Evolutionary conservation across 2,329 filamentous ascomycete species (phyloP).

Genomic region (Shiraia sp.): DNA sequence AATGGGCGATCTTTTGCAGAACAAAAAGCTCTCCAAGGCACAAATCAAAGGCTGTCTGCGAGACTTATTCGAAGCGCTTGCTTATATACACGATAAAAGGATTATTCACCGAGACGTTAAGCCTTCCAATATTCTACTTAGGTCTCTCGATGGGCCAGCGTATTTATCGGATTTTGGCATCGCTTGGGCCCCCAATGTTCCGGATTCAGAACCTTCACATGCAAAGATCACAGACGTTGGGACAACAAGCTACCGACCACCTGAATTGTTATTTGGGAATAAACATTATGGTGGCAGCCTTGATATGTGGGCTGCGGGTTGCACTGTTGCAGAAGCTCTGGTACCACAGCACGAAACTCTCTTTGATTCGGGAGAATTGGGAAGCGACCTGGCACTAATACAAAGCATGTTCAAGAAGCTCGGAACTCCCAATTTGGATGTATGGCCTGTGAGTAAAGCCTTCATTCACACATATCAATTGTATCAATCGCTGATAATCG

Average conservation of each 20-base stretch:
- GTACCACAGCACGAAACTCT: constrained; percentile 61
- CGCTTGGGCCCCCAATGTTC: constrained; percentile 70
- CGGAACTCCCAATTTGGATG: constrained; percentile 78
- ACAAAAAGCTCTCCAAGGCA: constrained; percentile 42
- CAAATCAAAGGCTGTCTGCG: constrained; percentile 58
- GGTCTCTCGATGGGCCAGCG: constrained; percentile 69
- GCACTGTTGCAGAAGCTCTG: constrained; percentile 78
- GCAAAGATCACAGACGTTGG: constrained; percentile 90
- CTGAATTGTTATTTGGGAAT: constrained; percentile 87
- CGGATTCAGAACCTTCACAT: constrained; percentile 63
- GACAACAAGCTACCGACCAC: constrained; percentile 86
- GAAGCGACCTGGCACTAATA: constrained; percentile 88
- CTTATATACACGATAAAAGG: constrained; percentile 69
- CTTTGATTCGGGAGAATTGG: constrained; percentile 87
- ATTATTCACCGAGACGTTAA: constrained; percentile 96
- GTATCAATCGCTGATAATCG: constrained; percentile 8
- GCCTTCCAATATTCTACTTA: constrained; percentile 82
- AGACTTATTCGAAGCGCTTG: constrained; percentile 72
- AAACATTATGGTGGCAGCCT: constrained; percentile 70
- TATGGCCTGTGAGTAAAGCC: constrained; percentile 78
- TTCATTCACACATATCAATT: too few relatives aligned
- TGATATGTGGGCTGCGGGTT: constrained; percentile 89
- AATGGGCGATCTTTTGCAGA: constrained; percentile 68
- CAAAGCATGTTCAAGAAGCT: constrained; percentile 90
- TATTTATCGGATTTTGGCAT: constrained; percentile 92